Percentiles rank a stretch among this genome's conserved stretches.
phyloP scores from a whole-genome alignment of 306 rosid species.

The Cicer pinnatifidum region DNA sequence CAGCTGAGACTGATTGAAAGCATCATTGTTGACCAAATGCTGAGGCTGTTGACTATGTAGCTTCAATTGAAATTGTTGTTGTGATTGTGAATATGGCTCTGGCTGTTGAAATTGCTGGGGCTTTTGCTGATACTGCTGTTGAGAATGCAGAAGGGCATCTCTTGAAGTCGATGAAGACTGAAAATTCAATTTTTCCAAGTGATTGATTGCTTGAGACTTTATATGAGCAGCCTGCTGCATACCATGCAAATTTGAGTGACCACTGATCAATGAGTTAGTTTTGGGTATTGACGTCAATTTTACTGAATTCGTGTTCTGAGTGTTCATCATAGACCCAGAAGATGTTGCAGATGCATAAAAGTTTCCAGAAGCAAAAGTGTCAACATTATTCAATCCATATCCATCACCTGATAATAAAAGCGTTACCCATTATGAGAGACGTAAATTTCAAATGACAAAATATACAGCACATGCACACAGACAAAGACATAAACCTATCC shows the following conservation, averaged over 20 bases:
- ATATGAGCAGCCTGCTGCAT: conserved; percentile 66
- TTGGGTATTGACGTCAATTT: conserved; percentile 67
- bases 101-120: conserved; percentile 78
- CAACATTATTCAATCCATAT: conserved; percentile 67
- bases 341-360: conserved; percentile 65
- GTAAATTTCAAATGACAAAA: conserved; percentile 34
- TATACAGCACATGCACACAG: conserved; percentile 24
- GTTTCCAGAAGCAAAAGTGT: conserved; percentile 74
- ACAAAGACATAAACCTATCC: background rate
- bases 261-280: conserved; percentile 59
- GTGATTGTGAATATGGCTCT: conserved; percentile 62
- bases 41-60: conserved; percentile 70
- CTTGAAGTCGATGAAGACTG: conserved; percentile 68
- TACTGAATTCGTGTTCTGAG: conserved; percentile 69
- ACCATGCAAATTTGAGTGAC: conserved; percentile 70
- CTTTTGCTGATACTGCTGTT: conserved; percentile 68
- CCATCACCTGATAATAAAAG: conserved; percentile 76
- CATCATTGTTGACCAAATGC: conserved; percentile 61
- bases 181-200: conserved; percentile 75
- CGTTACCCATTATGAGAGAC: conserved; percentile 43
- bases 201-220: conserved; percentile 69
- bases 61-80: conserved; percentile 65
- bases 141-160: conserved; percentile 66
- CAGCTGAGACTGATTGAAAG: conserved; percentile 68
- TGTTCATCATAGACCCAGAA: conserved; percentile 74